Evolutionary conservation across 2,329 filamentous ascomycete species (phyloP).

Genomic region (Nemania sp.): DNA sequence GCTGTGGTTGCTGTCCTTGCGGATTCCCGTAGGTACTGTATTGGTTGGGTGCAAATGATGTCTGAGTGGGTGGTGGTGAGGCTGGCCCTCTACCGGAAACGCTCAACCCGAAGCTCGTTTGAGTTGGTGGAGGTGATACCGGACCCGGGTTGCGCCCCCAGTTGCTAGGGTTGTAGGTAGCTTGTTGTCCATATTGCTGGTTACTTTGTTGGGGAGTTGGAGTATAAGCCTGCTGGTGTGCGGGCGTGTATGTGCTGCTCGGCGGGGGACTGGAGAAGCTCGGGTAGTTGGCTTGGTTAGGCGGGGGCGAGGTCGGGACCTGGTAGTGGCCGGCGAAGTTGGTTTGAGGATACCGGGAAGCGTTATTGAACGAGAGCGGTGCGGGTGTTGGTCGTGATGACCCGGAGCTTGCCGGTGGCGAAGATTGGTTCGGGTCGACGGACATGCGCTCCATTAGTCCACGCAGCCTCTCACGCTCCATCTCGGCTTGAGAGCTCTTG

Average conservation of each 20-base stretch:
- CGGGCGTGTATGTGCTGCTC: slow-evolving; percentile 37
- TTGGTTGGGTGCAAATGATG: slow-evolving; percentile 49
- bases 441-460: slow-evolving; percentile 96
- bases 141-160: slow-evolving; percentile 63
- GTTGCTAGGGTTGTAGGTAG: slow-evolving; percentile 61
- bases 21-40: slow-evolving; percentile 54
- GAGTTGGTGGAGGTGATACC: slow-evolving; percentile 49
- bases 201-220: slow-evolving; percentile 45
- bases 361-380: slow-evolving; percentile 52
- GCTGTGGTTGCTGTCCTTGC: slow-evolving; percentile 47
- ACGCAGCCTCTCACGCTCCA: slow-evolving; percentile 82
- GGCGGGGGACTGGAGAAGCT: slow-evolving; percentile 49
- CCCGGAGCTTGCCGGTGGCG: slow-evolving; percentile 46
- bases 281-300: slow-evolving; percentile 52
- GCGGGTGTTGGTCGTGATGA: slow-evolving; percentile 49
- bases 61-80: slow-evolving; percentile 61
- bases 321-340: slow-evolving; percentile 64
- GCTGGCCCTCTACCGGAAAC: slow-evolving; percentile 44
- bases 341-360: slow-evolving; percentile 57
- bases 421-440: slow-evolving; percentile 64
- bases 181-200: slow-evolving; percentile 54
- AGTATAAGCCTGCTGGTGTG: slow-evolving; percentile 41
- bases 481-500: slow-evolving; percentile 68
- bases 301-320: slow-evolving; percentile 60
- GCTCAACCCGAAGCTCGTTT: slow-evolving; percentile 44